A percentile compares a stretch with the other conserved stretches of the same genome.
These are phyloP conservation scores for Raphanus sativus DNA, from an alignment of 345 rosid species.

Conservation along the genomic window DNA sequence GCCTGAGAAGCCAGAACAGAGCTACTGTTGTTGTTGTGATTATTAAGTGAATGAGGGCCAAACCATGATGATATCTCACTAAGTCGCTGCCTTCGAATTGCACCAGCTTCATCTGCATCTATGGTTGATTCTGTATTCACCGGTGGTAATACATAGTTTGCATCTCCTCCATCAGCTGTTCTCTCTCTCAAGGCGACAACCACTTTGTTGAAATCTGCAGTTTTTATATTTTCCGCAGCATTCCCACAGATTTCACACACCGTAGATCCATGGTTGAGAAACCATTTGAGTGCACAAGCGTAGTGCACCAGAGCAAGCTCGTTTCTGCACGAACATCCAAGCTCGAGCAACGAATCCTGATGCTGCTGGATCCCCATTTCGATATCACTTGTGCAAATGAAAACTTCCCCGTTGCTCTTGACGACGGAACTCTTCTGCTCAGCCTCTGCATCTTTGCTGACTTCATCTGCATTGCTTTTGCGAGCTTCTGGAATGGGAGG, in stretches of 20 bases:
- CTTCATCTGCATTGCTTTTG: constrained; percentile 48
- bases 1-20: constrained; percentile 55
- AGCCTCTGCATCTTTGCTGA: constrained; percentile 24
- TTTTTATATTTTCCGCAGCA: constrained; percentile 60
- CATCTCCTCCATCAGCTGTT: constrained; percentile 68
- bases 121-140: constrained; percentile 47
- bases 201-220: constrained; percentile 63
- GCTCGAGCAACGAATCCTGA: constrained; percentile 64
- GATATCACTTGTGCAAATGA: constrained; percentile 48
- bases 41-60: constrained; percentile 48
- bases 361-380: constrained; percentile 65
- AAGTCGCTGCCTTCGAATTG: constrained; percentile 73
- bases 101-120: constrained; percentile 83
- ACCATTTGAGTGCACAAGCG: constrained; percentile 96
- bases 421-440: constrained; percentile 37
- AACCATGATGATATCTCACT: constrained; percentile 89
- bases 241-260: constrained; percentile 87
- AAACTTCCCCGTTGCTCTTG: constrained; percentile 42
- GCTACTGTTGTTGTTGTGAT: constrained; percentile 31
- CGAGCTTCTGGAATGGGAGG: constrained; percentile 49
- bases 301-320: constrained; percentile 92
- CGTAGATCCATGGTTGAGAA: constrained; percentile 91
- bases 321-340: constrained; percentile 90
- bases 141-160: constrained; percentile 46
- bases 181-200: constrained; percentile 69